Conservation (phyloP, 2,329 filamentous ascomycete species). For the Dactylella cylindrospora region DNA sequence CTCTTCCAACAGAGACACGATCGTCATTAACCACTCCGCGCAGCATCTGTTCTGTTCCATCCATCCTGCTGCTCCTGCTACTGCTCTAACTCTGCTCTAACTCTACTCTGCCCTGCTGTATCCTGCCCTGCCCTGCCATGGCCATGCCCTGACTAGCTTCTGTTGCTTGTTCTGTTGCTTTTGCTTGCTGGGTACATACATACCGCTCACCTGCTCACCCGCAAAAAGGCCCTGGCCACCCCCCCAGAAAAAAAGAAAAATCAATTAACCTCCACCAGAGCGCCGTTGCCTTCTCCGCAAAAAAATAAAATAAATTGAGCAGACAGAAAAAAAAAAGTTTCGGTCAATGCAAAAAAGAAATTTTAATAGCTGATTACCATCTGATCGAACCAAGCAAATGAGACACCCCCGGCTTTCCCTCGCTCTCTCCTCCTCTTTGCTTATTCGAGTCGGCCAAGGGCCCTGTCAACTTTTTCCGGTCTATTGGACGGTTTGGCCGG, state of each 20-base stretch:
- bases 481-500: conserved; percentile 15
- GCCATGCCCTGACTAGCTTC: no score
- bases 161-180: no score
- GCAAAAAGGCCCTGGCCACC: background rate
- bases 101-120: no score
- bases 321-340: conserved; percentile 32
- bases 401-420: conserved; percentile 39
- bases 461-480: conserved; percentile 2
- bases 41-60: no score
- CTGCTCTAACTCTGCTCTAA: background rate
- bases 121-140: no score
- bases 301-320: conserved; percentile 4
- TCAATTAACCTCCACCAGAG: background rate
- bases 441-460: no score
- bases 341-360: background rate
- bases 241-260: background rate
- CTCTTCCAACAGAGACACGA: no score
- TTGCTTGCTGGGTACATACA: background rate
- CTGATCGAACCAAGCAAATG: conserved; percentile 32
- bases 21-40: no score
- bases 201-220: background rate
- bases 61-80: background rate
- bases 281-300: no score
- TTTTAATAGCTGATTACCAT: no score
- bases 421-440: background rate